phyloP scores from a whole-genome alignment of 139 green algal genomes.

The Marvania coccoides region DNA sequence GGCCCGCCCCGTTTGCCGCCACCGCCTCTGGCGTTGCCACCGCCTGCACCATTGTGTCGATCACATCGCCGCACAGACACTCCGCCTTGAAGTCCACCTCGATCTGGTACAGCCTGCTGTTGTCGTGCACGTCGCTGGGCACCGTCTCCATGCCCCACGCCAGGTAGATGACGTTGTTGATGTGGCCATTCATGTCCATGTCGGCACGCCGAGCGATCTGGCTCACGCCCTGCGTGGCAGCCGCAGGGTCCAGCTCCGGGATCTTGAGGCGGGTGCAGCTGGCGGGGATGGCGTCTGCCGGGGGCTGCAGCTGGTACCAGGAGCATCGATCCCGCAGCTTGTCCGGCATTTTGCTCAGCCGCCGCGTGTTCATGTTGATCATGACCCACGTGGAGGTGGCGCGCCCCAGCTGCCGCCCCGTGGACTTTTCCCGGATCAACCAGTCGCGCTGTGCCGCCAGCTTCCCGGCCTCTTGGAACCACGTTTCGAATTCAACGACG shows the following conservation, averaged over 20 bases:
- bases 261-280: constrained; percentile 25
- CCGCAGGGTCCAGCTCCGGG: constrained; percentile 13
- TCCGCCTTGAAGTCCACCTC: constrained; percentile 89
- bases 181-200: constrained; percentile 97
- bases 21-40: neutral
- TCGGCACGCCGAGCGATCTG: constrained; percentile 60
- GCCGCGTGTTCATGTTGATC: constrained; percentile 76
- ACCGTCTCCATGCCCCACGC: constrained; percentile 84
- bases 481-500: constrained; percentile 74
- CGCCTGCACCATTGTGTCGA: constrained; percentile 44
- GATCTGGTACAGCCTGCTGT: constrained; percentile 58
- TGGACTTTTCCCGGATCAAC: constrained; percentile 48
- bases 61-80: constrained; percentile 62
- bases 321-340: constrained; percentile 45
- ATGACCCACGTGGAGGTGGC: constrained; percentile 89
- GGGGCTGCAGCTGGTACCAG: constrained; percentile 27
- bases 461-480: constrained; percentile 75
- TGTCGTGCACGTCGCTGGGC: constrained; percentile 54
- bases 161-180: constrained; percentile 97
- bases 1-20: constrained; percentile 4
- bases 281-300: constrained; percentile 8
- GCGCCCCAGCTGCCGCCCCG: constrained; percentile 53
- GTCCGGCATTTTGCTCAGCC: constrained; percentile 67
- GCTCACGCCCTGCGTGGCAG: neutral
- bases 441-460: constrained; percentile 77